phyloP scores from a whole-genome alignment of 2,329 filamentous ascomycete species.

The Epichloe scottii region DNA sequence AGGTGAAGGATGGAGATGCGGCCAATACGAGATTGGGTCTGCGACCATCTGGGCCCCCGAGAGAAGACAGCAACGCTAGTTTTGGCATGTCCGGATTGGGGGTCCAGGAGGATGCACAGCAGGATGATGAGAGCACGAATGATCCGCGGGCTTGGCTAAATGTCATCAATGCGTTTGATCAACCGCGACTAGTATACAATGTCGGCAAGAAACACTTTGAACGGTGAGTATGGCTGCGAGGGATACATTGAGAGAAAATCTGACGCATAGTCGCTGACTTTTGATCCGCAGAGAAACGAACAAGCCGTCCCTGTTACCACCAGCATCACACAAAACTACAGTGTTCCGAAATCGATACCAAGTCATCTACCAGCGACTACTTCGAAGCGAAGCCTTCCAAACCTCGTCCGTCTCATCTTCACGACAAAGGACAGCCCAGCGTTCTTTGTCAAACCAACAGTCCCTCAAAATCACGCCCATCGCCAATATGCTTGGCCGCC shows the following conservation, averaged over 20 bases:
- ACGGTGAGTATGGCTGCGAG: conserved; percentile 32
- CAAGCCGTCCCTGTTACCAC: conserved; percentile 60
- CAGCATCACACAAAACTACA: conserved; percentile 67
- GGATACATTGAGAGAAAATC: no score
- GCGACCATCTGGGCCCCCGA: conserved; percentile 28
- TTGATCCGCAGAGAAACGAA: conserved; percentile 36
- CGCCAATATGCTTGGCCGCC: conserved; percentile 60
- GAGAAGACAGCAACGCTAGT: conserved; percentile 54
- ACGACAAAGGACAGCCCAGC: conserved; percentile 39
- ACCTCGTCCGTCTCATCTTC: conserved; percentile 59
- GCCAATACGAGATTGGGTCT: conserved; percentile 44
- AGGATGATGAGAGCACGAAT: conserved; percentile 38
- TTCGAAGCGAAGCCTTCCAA: conserved; percentile 90
- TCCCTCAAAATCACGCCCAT: conserved; percentile 85
- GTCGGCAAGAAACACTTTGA: conserved; percentile 83
- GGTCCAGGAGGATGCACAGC: conserved; percentile 40
- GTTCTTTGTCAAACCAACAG: conserved; percentile 51
- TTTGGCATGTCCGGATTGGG: conserved; percentile 46
- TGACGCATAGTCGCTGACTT: background rate
- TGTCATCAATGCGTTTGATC: conserved; percentile 71
- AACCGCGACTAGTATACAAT: conserved; percentile 69
- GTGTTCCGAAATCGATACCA: conserved; percentile 86
- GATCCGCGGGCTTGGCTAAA: conserved; percentile 77
- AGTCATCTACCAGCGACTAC: conserved; percentile 78
- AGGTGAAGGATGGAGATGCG: conserved; percentile 38